Conservation (phyloP, 108 stramenopile species). For the Seminavis robusta region DNA sequence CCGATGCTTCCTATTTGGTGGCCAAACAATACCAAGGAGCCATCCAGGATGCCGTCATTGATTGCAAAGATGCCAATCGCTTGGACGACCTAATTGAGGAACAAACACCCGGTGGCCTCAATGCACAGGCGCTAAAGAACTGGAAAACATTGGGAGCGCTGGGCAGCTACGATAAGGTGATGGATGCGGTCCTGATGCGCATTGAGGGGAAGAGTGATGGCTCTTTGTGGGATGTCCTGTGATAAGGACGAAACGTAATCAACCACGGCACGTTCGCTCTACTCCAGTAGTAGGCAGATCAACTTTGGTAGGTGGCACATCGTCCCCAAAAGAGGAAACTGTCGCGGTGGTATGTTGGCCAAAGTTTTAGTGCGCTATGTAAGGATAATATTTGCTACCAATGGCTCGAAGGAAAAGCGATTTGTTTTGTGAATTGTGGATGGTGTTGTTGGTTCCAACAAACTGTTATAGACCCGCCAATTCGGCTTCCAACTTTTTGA, state of each 20-base stretch:
- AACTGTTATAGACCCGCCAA: constrained; percentile 84
- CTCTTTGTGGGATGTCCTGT: too few relatives aligned
- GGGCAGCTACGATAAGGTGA: constrained; percentile 44
- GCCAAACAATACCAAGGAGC: constrained; percentile 55
- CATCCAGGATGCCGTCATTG: constrained; percentile 51
- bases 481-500: constrained; percentile 82
- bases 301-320: too few relatives aligned
- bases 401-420: too few relatives aligned
- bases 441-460: too few relatives aligned
- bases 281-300: too few relatives aligned
- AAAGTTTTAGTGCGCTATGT: too few relatives aligned
- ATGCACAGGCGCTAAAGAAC: constrained; percentile 74
- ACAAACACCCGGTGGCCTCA: constrained; percentile 84
- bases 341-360: too few relatives aligned
- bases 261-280: too few relatives aligned
- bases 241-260: too few relatives aligned
- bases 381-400: too few relatives aligned
- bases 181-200: constrained; percentile 61
- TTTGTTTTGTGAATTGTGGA: too few relatives aligned
- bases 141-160: constrained; percentile 49
- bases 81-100: constrained; percentile 78
- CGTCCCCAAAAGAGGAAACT: too few relatives aligned
- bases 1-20: constrained; percentile 49
- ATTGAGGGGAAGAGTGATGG: constrained; percentile 65
- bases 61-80: constrained; percentile 32